Conservation (phyloP, 2,329 filamentous ascomycete genomes). For the Aspergillus candidus region DNA sequence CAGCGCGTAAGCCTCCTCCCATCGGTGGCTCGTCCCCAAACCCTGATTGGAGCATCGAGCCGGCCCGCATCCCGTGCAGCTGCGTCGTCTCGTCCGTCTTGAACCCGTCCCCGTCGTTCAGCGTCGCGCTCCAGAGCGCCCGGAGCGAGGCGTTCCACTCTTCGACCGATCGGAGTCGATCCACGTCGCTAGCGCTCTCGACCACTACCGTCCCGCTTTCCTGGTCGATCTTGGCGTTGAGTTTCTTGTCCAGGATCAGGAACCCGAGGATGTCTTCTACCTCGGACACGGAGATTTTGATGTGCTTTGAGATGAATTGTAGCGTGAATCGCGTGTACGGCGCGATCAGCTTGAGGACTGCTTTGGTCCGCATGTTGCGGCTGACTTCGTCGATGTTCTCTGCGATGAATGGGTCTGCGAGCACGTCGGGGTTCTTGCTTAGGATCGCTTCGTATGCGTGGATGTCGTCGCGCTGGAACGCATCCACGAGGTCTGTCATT, state of each 20-base stretch:
- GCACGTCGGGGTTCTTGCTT: constrained; percentile 77
- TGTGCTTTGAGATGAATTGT: constrained; percentile 76
- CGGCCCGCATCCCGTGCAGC: constrained; percentile 18
- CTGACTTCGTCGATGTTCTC: constrained; percentile 99
- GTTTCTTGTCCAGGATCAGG: constrained; percentile 82
- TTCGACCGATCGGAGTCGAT: constrained; percentile 64
- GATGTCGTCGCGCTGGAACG: constrained; percentile 93
- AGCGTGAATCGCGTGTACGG: constrained; percentile 92
- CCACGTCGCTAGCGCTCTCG: constrained; percentile 62
- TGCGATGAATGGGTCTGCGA: constrained; percentile 90
- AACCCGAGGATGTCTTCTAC: constrained; percentile 95
- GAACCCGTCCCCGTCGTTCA: constrained; percentile 70
- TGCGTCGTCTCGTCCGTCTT: constrained; percentile 37
- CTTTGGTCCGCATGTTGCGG: constrained; percentile 95
- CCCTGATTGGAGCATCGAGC: constrained; percentile 25
- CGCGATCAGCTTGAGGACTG: constrained; percentile 83
- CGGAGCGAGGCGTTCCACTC: constrained; percentile 66
- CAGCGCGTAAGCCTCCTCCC: constrained; percentile 18
- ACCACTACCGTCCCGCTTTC: constrained; percentile 78
- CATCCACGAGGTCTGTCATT: constrained; percentile 95
- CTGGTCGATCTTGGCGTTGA: constrained; percentile 85
- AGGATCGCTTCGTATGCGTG: constrained; percentile 84
- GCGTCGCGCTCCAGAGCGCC: constrained; percentile 62
- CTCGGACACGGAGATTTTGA: constrained; percentile 78
- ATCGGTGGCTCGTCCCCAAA: constrained; percentile 25